Base-by-base conservation (phyloP, 2,329 filamentous ascomycete species). In the Beauveria scarabaeidicola region DNA sequence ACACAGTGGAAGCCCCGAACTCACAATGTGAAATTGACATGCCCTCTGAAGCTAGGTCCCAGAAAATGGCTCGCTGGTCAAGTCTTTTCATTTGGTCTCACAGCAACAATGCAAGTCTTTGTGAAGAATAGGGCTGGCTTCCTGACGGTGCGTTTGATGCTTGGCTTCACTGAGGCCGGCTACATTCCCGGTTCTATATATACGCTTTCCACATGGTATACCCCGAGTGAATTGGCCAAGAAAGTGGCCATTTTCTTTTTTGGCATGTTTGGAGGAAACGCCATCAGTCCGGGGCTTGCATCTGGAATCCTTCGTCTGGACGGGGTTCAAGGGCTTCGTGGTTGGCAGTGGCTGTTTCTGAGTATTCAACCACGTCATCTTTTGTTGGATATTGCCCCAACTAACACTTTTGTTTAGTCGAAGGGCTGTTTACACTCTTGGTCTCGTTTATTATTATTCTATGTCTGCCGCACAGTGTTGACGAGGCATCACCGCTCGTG, bases 281-380 rank as follows among this genome's bases (percentile, higher is more conserved):
- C 78, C 0, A 69, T 81, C 1, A 78, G 75, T 27, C 77, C 78
- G 0, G 69, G 81, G 1, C 67, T 82, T 3, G 78, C 77, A 0
- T 76, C 77, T 8, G 78, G 74, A 0, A 76, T 81, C 8, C 64
- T 81, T 7, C 76, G 72, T 56, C 68, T 81, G 19, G 73, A 77
- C 21, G 74, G 74, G 1, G 61, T 64, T 11, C 64, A 70, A 2
- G 75, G 75, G 0, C 62, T 81, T 6, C 68, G 69, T 6, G 78
- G 77, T 0, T 81, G 79, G 78, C 75, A 79, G 62, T 81, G 77
- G 77, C 74, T 81, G 1, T 81, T 80, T 46, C 58, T 81, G 11
- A 65, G 77, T 81, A 67, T 32, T 15, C 0, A 19, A 51, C n/a
- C 15, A 9, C 32, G 13, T 3, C 13, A 3, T 11, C 10, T 11